These are phyloP conservation scores for Axilococcus clingmanii DNA, from an alignment of 139 green algal species.

Conservation along the genomic window DNA sequence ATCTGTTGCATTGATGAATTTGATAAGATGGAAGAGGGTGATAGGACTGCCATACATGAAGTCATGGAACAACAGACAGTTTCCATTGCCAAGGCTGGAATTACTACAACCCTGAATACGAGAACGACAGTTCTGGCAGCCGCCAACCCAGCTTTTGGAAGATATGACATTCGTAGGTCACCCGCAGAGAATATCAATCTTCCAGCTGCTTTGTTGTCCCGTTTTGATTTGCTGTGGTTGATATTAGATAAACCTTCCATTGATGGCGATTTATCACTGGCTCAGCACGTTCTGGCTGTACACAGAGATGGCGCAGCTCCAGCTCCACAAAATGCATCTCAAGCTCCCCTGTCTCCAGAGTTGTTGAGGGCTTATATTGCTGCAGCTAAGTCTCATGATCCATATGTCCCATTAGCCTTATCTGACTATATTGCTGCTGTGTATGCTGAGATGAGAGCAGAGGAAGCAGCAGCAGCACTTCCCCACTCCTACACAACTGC, in stretches of 20 bases:
- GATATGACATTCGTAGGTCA: constrained; percentile 83
- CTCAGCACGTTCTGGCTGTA: constrained; percentile 87
- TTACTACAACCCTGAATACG: constrained; percentile 98
- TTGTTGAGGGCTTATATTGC: constrained; percentile 83
- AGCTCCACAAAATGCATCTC: constrained; percentile 4
- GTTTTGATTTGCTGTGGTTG: constrained; percentile 98
- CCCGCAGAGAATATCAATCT: constrained; percentile 97
- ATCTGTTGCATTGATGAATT: constrained; percentile 99
- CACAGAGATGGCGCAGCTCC: constrained; percentile 49
- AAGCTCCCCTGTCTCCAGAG: constrained; percentile 35
- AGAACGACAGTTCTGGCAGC: constrained; percentile 92
- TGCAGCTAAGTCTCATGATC: constrained; percentile 59
- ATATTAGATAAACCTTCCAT: constrained; percentile 80
- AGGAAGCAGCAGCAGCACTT: constrained; percentile 32
- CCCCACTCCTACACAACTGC: constrained; percentile 83
- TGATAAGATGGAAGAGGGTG: constrained; percentile 99
- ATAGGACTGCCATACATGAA: constrained; percentile 98
- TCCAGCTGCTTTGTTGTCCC: constrained; percentile 77
- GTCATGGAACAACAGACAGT: constrained; percentile 98
- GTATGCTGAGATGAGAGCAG: constrained; percentile 71
- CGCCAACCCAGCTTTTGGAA: constrained; percentile 92
- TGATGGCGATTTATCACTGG: constrained; percentile 70
- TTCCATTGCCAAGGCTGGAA: constrained; percentile 97
- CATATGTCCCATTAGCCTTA: constrained; percentile 67
- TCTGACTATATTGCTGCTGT: constrained; percentile 80